A percentile compares a stretch with the other conserved stretches of the same genome.
Evolutionary conservation across 257 asterid genomes (phyloP).

Genomic region (Ballota nigra): DNA sequence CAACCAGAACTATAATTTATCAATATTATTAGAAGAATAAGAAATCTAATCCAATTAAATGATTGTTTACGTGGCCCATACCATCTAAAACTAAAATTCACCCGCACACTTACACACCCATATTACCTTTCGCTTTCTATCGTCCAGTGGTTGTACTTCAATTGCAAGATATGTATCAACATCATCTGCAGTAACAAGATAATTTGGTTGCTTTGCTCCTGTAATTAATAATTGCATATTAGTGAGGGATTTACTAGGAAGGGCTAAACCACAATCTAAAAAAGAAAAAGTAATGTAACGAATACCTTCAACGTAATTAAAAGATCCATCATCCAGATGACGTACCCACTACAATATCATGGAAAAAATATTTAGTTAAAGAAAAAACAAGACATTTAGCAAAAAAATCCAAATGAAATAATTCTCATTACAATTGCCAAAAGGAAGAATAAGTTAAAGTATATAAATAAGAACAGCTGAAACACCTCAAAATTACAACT

Average conservation of each 20-base stretch:
- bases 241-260: conserved; percentile 16
- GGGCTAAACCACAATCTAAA: background rate
- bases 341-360: conserved; percentile 91
- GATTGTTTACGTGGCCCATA: background rate
- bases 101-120: conserved; percentile 5
- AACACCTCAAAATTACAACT: conserved; percentile 97
- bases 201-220: conserved; percentile 95
- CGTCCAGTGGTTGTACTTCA: conserved; percentile 96
- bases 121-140: conserved; percentile 92
- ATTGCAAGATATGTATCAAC: conserved; percentile 88
- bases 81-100: conserved; percentile 9
- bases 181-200: conserved; percentile 95
- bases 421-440: conserved; percentile 22
- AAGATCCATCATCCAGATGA: conserved; percentile 93
- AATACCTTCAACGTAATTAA: conserved; percentile 84
- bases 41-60: background rate
- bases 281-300: conserved; percentile 18
- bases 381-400: conserved; percentile 9
- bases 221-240: conserved; percentile 31
- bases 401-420: conserved; percentile 19
- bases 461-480: conserved; percentile 1
- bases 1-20: background rate
- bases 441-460: background rate
- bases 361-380: conserved; percentile 18
- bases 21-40: background rate